These are phyloP conservation scores for Aspergillus oerlinghausenensis DNA, from an alignment of 2,329 filamentous ascomycete species.

Conservation along the genomic window DNA sequence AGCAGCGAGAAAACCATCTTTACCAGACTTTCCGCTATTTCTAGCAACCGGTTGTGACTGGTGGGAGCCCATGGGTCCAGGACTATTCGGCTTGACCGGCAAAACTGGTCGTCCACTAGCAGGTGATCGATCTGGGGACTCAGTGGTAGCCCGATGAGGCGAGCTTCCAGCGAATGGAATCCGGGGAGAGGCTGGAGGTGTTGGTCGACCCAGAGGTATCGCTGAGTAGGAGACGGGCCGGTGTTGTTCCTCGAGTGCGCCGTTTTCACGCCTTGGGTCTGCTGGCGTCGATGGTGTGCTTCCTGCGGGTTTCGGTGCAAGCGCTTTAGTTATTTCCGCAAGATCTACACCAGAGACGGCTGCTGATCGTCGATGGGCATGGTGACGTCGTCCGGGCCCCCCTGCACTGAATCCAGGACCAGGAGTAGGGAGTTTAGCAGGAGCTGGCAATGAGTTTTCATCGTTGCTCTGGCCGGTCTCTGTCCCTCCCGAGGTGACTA, in stretches of 20 bases:
- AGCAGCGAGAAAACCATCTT: constrained; percentile 44
- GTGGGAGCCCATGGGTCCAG: constrained; percentile 67
- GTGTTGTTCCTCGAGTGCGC: constrained; percentile 24
- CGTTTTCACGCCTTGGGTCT: constrained; percentile 29
- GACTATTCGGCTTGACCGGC: constrained; percentile 76
- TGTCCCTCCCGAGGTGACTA: constrained; percentile 57
- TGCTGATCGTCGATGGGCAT: constrained; percentile 74
- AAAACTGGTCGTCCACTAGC: constrained; percentile 76
- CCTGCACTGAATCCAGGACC: constrained; percentile 39
- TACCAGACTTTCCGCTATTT: constrained; percentile 49
- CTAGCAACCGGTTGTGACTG: constrained; percentile 68
- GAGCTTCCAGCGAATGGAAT: constrained; percentile 14
- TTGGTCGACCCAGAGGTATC: constrained; percentile 23
- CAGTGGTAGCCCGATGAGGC: constrained; percentile 5
- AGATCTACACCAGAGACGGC: constrained; percentile 83
- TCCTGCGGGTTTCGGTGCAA: constrained; percentile 44
- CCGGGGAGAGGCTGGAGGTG: constrained; percentile 32
- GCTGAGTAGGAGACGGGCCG: constrained; percentile 33
- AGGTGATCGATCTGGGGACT: constrained; percentile 14
- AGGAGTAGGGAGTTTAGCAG: constrained; percentile 22
- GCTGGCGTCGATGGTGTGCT: constrained; percentile 55
- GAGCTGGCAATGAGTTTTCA: constrained; percentile 17
- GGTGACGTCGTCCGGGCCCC: constrained; percentile 59
- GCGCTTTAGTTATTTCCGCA: constrained; percentile 47
- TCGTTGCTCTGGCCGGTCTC: constrained; percentile 44